These are phyloP conservation scores for Mycena metata DNA, from an alignment of 768 basidiomycete species.

Conservation along the genomic window DNA sequence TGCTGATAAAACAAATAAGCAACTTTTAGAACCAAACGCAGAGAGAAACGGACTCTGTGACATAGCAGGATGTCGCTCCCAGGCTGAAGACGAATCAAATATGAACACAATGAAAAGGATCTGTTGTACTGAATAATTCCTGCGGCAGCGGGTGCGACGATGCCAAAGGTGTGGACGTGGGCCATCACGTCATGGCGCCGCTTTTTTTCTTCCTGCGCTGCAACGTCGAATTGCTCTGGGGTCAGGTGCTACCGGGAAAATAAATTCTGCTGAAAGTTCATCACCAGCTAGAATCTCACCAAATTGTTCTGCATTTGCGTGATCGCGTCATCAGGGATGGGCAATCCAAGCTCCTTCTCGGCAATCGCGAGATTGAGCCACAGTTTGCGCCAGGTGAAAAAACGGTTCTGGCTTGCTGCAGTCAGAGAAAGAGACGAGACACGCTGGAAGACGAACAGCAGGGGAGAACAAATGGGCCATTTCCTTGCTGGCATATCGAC, in stretches of 20 bases:
- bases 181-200: constrained; percentile 99
- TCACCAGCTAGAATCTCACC: constrained; percentile 57
- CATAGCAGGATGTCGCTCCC: constrained; percentile 98
- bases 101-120: constrained; percentile 5
- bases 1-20: constrained; percentile 62
- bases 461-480: constrained; percentile 98
- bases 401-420: constrained; percentile 77
- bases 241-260: constrained; percentile 74
- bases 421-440: constrained; percentile 18
- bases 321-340: constrained; percentile 91
- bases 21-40: background rate
- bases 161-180: constrained; percentile 97
- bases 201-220: constrained; percentile 96
- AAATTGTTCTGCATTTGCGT: constrained; percentile 95
- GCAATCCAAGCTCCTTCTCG: constrained; percentile 94
- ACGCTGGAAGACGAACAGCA: constrained; percentile 65
- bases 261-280: constrained; percentile 1
- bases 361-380: constrained; percentile 98
- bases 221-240: constrained; percentile 90
- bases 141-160: constrained; percentile 92
- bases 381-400: constrained; percentile 93
- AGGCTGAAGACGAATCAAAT: constrained; percentile 61
- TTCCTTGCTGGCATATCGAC: constrained; percentile 99
- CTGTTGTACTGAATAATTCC: constrained; percentile 90
- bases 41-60: constrained; percentile 84